phyloP scores from a whole-genome alignment of 345 rosid species.

The Geranium rotundifolium region DNA sequence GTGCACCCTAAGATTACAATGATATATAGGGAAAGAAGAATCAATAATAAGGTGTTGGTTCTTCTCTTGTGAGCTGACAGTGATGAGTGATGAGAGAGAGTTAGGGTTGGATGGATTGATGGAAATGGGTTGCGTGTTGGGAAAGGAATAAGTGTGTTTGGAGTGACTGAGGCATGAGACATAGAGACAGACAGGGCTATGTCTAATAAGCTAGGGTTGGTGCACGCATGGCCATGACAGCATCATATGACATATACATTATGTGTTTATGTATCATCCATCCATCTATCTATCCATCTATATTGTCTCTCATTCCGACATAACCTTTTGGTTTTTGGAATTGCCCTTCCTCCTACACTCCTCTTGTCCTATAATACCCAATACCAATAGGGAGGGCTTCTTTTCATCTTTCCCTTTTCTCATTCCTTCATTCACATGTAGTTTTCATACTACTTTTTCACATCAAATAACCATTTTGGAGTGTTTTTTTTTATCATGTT shows the following conservation, averaged over 20 bases:
- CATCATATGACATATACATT: constrained; percentile 3
- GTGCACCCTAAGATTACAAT: too few relatives aligned
- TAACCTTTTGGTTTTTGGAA: background rate
- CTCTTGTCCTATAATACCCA: background rate
- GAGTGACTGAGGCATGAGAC: background rate
- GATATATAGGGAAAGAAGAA: background rate
- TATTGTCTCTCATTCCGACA: constrained; percentile 5
- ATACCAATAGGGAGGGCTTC: background rate
- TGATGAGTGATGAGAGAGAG: background rate
- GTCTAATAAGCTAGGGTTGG: background rate
- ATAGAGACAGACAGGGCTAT: background rate
- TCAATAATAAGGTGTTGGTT: background rate
- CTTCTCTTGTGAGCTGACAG: constrained; percentile 19
- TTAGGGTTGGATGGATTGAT: constrained; percentile 11
- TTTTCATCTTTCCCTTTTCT: background rate
- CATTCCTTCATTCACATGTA: background rate
- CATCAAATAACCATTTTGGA: too few relatives aligned
- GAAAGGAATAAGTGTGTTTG: background rate
- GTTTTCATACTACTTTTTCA: too few relatives aligned
- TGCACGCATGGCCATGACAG: constrained; percentile 17
- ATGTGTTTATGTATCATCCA: background rate
- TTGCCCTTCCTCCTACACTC: too few relatives aligned
- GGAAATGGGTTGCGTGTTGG: constrained; percentile 21
- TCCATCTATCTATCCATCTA: constrained; percentile 17
- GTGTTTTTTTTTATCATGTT: too few relatives aligned